A percentile compares a stretch with the other conserved stretches of the same genome.
Conservation (phyloP, 495 filamentous ascomycete genomes). For the Tetracladium setigerum region DNA sequence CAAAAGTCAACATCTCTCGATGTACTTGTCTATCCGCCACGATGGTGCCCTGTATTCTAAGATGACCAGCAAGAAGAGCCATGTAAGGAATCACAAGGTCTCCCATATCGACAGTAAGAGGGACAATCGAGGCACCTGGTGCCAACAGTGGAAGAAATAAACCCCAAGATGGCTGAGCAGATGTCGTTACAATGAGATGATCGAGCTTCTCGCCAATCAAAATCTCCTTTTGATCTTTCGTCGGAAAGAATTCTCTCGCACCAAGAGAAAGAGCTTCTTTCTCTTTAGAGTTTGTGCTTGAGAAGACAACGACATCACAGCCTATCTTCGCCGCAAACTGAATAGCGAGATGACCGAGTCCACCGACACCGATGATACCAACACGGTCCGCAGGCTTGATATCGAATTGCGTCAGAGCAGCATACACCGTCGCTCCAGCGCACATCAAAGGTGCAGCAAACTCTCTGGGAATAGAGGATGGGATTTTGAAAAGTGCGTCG, state of each 20-base stretch:
- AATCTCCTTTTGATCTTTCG: constrained; percentile 19
- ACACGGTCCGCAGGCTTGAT: constrained; percentile 41
- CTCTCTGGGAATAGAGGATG: constrained; percentile 36
- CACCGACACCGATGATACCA: constrained; percentile 53
- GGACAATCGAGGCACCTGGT: constrained; percentile 35
- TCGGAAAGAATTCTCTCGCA: constrained; percentile 43
- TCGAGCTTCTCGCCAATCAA: constrained; percentile 21
- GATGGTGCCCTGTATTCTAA: constrained; percentile 42
- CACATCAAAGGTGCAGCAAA: constrained; percentile 48
- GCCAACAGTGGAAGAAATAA: constrained; percentile 35
- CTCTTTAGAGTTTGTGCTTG: constrained; percentile 44
- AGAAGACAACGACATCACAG: constrained; percentile 49
- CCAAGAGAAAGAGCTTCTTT: constrained; percentile 46
- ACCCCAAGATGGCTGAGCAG: constrained; percentile 22
- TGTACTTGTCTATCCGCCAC: constrained; percentile 27
- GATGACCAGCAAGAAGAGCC: constrained; percentile 31
- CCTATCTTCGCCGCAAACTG: constrained; percentile 54
- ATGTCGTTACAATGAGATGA: constrained; percentile 31
- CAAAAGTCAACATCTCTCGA: constrained; percentile 32
- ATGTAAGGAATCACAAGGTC: constrained; percentile 37
- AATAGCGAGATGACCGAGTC: constrained; percentile 54
- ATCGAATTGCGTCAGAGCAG: constrained; percentile 34
- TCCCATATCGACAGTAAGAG: constrained; percentile 33
- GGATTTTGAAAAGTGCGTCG: constrained; percentile 43
- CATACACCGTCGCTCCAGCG: constrained; percentile 47